Base-by-base conservation (phyloP, 768 basidiomycete species). In the Nidularia pulvinata region DNA sequence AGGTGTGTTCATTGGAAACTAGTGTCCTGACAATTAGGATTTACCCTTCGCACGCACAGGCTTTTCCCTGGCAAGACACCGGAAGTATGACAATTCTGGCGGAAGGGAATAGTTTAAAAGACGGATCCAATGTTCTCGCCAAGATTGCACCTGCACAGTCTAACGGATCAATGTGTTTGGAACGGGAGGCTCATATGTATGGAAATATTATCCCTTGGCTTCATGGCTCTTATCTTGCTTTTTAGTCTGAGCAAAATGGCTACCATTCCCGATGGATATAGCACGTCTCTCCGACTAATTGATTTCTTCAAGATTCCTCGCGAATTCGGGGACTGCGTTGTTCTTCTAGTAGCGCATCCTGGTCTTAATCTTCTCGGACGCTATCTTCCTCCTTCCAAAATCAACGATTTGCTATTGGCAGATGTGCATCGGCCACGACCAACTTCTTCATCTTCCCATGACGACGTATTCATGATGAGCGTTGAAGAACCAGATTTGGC, bases 111-210 rank as follows among this genome's bases (percentile, higher is more conserved):
- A 85, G 81, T 59, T 70, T 89, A 56, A 88, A 88, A 70, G 86
- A 88, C 61, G 80, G 84, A 34, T 84, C 84, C 4, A 80, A 76
- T 55, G 82, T 88, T 4, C 68, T 90, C 33, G 88, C 88, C 1
- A 90, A 90, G 71, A 86, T 90, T 59, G 86, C 85, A 5, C 81
- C 84, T 34, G 84, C 85, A 6, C 84, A 87, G 57, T 85, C 86
- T 7, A 87, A 88, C 65, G 86, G 82, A 13, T 86, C 87, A 3
- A 81, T 89, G 75, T 85, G 81, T 66, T 69, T 90, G 34, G 86
- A 89, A 62, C 74, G 87, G 52, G 88, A 90, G 68, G 83, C 85
- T 3, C 86, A 88, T 67, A 83, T 88, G 87, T 86, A 64, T 55
- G 83, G 83, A 19, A 19, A 19, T 19, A 19, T 19, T 19, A 19